Evolutionary conservation across 345 rosid species (phyloP).

Genomic region (Noccaea bulbosa): DNA sequence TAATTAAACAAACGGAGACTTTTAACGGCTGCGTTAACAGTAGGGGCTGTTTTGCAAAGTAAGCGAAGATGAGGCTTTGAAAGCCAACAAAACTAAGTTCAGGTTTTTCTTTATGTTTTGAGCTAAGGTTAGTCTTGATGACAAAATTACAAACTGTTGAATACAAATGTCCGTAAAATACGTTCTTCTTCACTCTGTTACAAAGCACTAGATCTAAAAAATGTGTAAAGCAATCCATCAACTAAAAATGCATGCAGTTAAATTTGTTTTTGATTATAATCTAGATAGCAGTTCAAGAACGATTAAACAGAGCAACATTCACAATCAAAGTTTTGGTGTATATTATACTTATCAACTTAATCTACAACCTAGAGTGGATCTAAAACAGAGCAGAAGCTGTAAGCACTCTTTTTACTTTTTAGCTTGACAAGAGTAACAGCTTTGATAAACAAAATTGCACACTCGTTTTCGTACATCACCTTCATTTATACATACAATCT

Average conservation of each 20-base stretch:
- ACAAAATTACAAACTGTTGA: background rate
- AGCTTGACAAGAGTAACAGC: conserved; percentile 24
- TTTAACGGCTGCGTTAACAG: no score
- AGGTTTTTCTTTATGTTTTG: no score
- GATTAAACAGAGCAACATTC: background rate
- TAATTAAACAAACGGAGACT: no score
- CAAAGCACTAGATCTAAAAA: background rate
- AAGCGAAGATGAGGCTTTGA: no score
- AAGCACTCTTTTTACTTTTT: conserved; percentile 6
- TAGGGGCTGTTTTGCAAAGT: no score
- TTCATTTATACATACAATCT: background rate
- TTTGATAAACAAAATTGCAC: conserved; percentile 6
- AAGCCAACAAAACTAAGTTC: no score
- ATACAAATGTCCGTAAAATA: background rate
- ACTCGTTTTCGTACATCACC: background rate
- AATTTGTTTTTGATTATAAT: background rate
- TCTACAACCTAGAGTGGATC: background rate
- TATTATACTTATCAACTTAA: conserved; percentile 22
- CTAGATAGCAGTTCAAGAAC: background rate
- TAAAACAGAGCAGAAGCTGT: conserved; percentile 20
- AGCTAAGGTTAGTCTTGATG: background rate
- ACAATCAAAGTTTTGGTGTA: conserved; percentile 2
- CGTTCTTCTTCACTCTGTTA: background rate
- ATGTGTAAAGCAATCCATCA: background rate
- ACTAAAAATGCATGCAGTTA: conserved; percentile 2